Conservation (phyloP, 352 stramenopile genomes). For the Blastocystis sp. region DNA sequence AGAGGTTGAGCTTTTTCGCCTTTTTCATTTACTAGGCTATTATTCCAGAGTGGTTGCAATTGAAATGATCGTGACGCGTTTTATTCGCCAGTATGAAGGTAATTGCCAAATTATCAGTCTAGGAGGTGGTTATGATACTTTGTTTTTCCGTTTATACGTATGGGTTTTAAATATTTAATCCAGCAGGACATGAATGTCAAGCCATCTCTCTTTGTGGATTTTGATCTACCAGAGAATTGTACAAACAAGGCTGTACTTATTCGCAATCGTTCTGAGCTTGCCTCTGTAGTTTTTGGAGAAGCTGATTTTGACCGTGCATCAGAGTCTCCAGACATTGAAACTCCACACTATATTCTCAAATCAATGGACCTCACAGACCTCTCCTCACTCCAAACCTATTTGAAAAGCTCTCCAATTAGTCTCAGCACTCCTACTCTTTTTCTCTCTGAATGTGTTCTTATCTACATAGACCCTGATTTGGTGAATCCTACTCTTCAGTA, state of each 20-base stretch:
- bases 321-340: slow-evolving; percentile 17
- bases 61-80: slow-evolving; percentile 64
- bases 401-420: slow-evolving; percentile 28
- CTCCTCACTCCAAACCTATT: slow-evolving; percentile 9
- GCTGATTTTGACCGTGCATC: not conserved
- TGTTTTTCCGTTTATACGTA: slow-evolving; percentile 63
- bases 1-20: slow-evolving; percentile 2
- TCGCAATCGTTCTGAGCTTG: not conserved
- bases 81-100: slow-evolving; percentile 20
- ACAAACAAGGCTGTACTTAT: slow-evolving; percentile 63
- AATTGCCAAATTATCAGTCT: slow-evolving; percentile 64
- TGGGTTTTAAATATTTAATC: not conserved
- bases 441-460: slow-evolving; percentile 81
- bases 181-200: not conserved
- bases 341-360: slow-evolving; percentile 59
- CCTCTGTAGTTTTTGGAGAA: slow-evolving; percentile 1
- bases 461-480: slow-evolving; percentile 80
- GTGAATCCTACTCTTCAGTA: slow-evolving; percentile 74
- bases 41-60: slow-evolving; percentile 64
- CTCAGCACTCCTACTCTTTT: slow-evolving; percentile 68
- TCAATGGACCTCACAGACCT: slow-evolving; percentile 58
- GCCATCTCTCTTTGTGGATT: slow-evolving; percentile 63
- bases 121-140: slow-evolving; percentile 64
- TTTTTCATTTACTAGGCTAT: slow-evolving; percentile 54
- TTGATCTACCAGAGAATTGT: slow-evolving; percentile 64